phyloP scores from a whole-genome alignment of 163 green algal species.

The Coccomyxa subellipsoidea region DNA sequence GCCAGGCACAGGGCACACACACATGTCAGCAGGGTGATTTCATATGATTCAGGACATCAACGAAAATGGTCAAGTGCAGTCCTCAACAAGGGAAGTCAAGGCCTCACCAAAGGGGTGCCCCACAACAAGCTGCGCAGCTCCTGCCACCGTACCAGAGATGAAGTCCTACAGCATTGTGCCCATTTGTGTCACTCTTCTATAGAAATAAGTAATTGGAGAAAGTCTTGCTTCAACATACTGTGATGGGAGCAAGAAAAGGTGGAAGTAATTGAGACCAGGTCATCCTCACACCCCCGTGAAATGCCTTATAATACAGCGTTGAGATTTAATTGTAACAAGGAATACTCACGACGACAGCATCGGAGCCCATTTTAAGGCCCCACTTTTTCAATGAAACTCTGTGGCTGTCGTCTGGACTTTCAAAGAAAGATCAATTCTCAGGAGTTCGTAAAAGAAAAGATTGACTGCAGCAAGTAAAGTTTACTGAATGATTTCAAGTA shows the following conservation, averaged over 20 bases:
- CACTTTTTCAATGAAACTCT: neutral
- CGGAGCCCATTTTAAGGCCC: neutral
- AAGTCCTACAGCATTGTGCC: slow-evolving; percentile 55
- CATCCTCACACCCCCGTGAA: too few relatives aligned
- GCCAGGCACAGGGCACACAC: neutral
- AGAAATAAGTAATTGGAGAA: too few relatives aligned
- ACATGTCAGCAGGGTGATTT: slow-evolving; percentile 2
- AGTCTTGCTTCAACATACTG: too few relatives aligned
- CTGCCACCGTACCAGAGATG: slow-evolving; percentile 56
- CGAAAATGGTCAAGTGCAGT: neutral
- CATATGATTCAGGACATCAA: neutral
- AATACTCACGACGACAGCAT: neutral
- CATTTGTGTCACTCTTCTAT: too few relatives aligned
- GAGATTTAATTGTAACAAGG: neutral
- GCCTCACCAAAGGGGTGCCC: slow-evolving; percentile 62
- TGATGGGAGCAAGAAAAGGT: too few relatives aligned
- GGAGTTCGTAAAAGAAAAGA: too few relatives aligned
- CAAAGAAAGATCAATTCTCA: too few relatives aligned
- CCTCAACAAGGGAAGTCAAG: neutral
- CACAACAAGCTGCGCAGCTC: slow-evolving; percentile 56
- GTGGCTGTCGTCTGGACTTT: neutral
- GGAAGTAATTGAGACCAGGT: too few relatives aligned
- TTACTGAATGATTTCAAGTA: too few relatives aligned
- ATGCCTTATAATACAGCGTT: too few relatives aligned
- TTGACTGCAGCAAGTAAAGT: too few relatives aligned